Base-by-base conservation (phyloP, 2,329 filamentous ascomycete genomes). In the Cladosporium oxysporum region DNA sequence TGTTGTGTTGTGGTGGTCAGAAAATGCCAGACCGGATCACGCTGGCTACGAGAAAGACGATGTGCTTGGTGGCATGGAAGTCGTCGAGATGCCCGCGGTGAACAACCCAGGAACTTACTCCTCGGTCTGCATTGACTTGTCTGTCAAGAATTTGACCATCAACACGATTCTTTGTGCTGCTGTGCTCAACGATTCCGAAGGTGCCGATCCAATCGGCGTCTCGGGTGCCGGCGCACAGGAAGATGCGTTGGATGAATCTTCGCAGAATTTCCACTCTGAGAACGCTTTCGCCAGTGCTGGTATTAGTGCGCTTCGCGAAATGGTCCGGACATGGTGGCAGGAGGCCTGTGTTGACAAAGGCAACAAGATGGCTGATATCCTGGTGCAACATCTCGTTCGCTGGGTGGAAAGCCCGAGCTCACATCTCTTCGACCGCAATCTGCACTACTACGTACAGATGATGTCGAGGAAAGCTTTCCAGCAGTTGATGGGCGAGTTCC, bases 241-340 rank as follows among this genome's bases (percentile, higher is more conserved):
- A 65, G 85, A 88, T 31, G 83, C 81, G 0, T 76, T 83, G 1
- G 84, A 84, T 11, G 88, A 90, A 66, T 89, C 88, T 0, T 83
- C 85, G 0, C 90, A 90, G 67, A 85, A 89, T 21, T 86, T 96
- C 7, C 91, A 91, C 68, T 91, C 93, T 0, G 93, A 97, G 68
- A 95, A 90, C 67, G 92, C 94, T 0, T 99, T 99, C 76, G 90
- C 94, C n/a, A 91, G 92, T 59, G 93, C 94, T 3, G 92, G 93
- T 64, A 91, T 98, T 5, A 86, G 90, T 7, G 95, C 99, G 0
- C 84, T 99, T 3, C 90, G 95, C 16, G 96, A 98, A 73, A 97
- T 99, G 93, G 95, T 99, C 71, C 97, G 97, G 77, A 87, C 91
- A 2, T 99, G 96, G 96, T 99, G 95, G 95, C 86, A 90, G 0